phyloP scores from a whole-genome alignment of 331 rosid genomes.

The Quercus lobata region DNA sequence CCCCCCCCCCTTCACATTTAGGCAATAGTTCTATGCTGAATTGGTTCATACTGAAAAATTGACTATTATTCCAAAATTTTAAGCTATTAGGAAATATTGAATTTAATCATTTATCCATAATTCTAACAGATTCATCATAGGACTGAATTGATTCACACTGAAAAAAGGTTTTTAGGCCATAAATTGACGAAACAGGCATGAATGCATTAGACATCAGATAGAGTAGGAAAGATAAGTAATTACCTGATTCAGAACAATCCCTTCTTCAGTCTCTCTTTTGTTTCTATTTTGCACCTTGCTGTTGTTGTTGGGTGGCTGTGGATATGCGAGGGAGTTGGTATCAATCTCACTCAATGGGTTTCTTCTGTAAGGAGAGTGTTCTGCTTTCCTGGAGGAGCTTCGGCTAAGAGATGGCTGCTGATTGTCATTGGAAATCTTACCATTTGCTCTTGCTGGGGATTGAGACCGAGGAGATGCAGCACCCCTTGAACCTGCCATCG shows the following conservation, averaged over 20 bases:
- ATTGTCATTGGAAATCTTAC: slow-evolving; percentile 26
- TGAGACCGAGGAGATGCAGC: slow-evolving; percentile 73
- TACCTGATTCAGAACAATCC: slow-evolving; percentile 46
- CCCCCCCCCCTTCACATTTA: too few species aligned
- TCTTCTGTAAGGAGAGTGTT: slow-evolving; percentile 76
- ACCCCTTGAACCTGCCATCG: slow-evolving; percentile 37
- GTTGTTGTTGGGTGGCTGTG: slow-evolving; percentile 38
- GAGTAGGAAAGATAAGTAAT: not conserved
- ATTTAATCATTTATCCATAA: too few species aligned
- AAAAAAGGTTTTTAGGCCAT: not conserved
- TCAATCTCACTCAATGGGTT: slow-evolving; percentile 75
- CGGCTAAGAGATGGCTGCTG: slow-evolving; percentile 74
- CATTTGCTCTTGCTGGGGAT: slow-evolving; percentile 66
- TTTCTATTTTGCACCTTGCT: slow-evolving; percentile 31
- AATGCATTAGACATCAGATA: not conserved
- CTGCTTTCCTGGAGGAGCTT: slow-evolving; percentile 83
- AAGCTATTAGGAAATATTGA: too few species aligned
- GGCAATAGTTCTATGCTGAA: too few species aligned
- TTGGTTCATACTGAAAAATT: too few species aligned
- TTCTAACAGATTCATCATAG: too few species aligned
- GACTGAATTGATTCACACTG: too few species aligned
- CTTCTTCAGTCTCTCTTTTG: slow-evolving; percentile 46
- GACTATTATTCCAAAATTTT: too few species aligned
- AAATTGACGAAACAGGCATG: too few species aligned
- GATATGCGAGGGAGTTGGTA: slow-evolving; percentile 41